A percentile compares a stretch with the other conserved stretches of the same genome.
phyloP scores from a whole-genome alignment of 306 rosid genomes.

The Macrotyloma uniflorum region DNA sequence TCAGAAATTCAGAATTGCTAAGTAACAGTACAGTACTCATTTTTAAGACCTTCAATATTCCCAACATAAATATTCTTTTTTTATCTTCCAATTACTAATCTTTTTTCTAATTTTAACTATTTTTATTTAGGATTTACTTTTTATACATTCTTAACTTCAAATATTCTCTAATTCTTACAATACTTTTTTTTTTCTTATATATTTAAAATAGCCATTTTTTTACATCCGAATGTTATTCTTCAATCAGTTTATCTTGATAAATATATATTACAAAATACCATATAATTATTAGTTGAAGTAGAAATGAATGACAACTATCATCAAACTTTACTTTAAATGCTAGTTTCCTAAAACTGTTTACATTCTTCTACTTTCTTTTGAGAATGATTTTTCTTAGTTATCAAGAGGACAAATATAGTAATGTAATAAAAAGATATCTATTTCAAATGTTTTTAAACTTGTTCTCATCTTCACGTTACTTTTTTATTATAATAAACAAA shows the following conservation, averaged over 20 bases:
- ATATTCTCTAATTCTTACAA: no score
- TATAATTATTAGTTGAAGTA: background rate
- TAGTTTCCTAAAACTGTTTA: background rate
- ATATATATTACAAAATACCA: no score
- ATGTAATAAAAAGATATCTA: no score
- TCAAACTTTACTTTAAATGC: background rate
- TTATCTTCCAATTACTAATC: no score
- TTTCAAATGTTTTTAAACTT: background rate
- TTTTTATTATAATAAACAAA: background rate
- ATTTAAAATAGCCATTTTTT: no score
- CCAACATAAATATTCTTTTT: background rate
- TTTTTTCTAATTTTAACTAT: no score
- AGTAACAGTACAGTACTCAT: background rate
- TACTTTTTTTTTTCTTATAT: no score
- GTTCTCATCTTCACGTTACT: background rate
- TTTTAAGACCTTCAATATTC: background rate
- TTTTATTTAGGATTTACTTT: no score
- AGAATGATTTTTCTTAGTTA: background rate
- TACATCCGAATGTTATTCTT: no score
- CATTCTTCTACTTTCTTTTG: background rate
- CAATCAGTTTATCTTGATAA: no score
- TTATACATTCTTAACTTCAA: no score
- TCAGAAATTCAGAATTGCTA: constrained; percentile 26
- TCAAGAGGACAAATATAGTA: background rate
- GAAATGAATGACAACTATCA: background rate